Conservation (phyloP, 805 yeast genomes). For the Zygoascus tannicola region DNA sequence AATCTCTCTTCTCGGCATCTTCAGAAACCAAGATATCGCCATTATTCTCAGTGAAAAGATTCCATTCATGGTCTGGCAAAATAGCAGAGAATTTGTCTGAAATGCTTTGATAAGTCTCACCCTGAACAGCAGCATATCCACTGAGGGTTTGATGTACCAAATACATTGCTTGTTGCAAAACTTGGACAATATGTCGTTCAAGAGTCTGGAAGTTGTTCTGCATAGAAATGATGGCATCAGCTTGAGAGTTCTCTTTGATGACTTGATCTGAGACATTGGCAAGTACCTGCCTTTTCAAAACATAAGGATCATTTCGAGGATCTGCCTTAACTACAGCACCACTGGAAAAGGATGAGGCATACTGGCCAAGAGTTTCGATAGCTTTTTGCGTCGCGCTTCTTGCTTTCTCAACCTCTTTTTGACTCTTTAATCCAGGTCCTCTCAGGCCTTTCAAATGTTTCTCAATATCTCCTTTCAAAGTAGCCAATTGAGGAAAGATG, state of each 20-base stretch:
- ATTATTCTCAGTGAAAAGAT: conserved; percentile 30
- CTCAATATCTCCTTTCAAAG: conserved; percentile 32
- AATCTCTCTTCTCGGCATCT: conserved; percentile 30
- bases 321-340: conserved; percentile 25
- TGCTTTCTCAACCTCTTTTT: conserved; percentile 32
- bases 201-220: conserved; percentile 34
- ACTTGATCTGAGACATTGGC: conserved; percentile 35
- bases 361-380: conserved; percentile 30
- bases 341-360: conserved; percentile 28
- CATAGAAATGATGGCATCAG: conserved; percentile 35
- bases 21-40: conserved; percentile 26
- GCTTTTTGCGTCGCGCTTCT: conserved; percentile 31
- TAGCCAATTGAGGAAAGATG: conserved; percentile 37
- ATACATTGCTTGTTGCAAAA: conserved; percentile 33
- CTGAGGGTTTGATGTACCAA: conserved; percentile 25
- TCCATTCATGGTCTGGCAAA: conserved; percentile 39
- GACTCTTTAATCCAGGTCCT: conserved; percentile 28
- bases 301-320: conserved; percentile 38
- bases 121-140: conserved; percentile 25
- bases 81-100: conserved; percentile 28
- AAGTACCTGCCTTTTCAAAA: conserved; percentile 32
- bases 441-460: conserved; percentile 36
- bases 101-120: conserved; percentile 26
- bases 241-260: conserved; percentile 37
- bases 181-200: conserved; percentile 37